phyloP scores from a whole-genome alignment of 768 basidiomycete species.

The Russula griseocarnosa region DNA sequence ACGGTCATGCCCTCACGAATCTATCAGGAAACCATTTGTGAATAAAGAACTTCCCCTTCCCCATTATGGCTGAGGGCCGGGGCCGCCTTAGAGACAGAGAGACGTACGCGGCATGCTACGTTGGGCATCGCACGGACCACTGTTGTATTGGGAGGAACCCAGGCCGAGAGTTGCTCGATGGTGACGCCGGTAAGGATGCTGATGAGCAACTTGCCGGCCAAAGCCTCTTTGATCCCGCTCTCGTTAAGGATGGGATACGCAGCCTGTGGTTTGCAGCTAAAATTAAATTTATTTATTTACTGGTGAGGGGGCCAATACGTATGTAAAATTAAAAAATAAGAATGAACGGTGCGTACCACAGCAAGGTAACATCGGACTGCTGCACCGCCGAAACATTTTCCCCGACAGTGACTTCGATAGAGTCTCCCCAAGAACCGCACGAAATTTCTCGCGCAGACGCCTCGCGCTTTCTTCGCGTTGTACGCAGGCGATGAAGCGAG shows the following conservation, averaged over 20 bases:
- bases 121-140: constrained; percentile 98
- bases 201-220: constrained; percentile 87
- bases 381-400: constrained; percentile 69
- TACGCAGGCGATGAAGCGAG: constrained; percentile 84
- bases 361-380: constrained; percentile 77
- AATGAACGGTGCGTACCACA: constrained; percentile 58
- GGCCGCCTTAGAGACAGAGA: background rate
- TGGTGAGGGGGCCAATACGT: background rate
- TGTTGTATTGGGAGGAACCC: constrained; percentile 73
- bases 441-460: constrained; percentile 62
- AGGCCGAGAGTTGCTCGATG: constrained; percentile 68
- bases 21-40: constrained; percentile 40
- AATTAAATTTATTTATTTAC: background rate
- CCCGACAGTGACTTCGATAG: constrained; percentile 66
- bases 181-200: constrained; percentile 98
- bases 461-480: constrained; percentile 68
- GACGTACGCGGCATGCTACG: constrained; percentile 84
- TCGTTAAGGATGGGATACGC: constrained; percentile 70
- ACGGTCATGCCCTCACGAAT: constrained; percentile 99
- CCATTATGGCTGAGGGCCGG: background rate
- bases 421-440: constrained; percentile 53
- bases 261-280: constrained; percentile 95
- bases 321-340: no score
- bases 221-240: constrained; percentile 73
- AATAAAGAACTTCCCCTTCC: background rate